phyloP scores from a whole-genome alignment of 257 asterid genomes.

The Fraxinus anomala region DNA sequence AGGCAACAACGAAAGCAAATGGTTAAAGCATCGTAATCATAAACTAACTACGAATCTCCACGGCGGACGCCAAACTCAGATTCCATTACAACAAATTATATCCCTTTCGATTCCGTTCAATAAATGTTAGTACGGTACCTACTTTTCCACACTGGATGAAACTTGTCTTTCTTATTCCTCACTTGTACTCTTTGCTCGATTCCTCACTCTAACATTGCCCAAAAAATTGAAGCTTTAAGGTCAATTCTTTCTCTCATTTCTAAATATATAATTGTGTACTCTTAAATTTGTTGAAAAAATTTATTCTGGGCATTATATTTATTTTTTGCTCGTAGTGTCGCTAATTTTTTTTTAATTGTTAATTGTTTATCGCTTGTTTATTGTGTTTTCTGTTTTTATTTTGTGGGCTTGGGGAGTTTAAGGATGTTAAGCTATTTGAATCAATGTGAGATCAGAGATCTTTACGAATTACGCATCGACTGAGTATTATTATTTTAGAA shows the following conservation, averaged over 20 bases:
- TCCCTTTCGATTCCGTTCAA: conserved; percentile 62
- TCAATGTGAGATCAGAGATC: conserved; percentile 1
- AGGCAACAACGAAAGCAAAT: conserved; percentile 18
- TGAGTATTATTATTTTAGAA: not conserved
- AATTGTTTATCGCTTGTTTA: not conserved
- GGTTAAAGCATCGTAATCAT: conserved; percentile 21
- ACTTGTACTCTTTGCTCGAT: conserved; percentile 20
- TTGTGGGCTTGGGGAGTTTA: not conserved
- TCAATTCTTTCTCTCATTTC: conserved; percentile 16
- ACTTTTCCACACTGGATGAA: conserved; percentile 31
- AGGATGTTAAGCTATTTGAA: not conserved
- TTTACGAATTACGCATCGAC: not conserved
- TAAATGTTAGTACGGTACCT: conserved; percentile 33
- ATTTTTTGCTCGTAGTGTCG: conserved; percentile 1
- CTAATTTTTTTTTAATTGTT: not conserved
- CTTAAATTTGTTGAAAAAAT: not conserved
- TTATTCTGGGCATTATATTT: conserved; percentile 4
- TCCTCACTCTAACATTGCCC: not conserved
- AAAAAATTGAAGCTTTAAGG: conserved; percentile 27
- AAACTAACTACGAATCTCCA: conserved; percentile 46
- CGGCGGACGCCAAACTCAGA: conserved; percentile 68
- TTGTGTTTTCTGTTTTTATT: not conserved
- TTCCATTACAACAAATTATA: conserved; percentile 42
- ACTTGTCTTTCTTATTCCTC: conserved; percentile 4
- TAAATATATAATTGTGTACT: not conserved